Evolutionary conservation across 202 grass and related monocot genomes (phyloP), one percentile per base, ranked within the genome.

Genomic region (Elaeis oleifera): DNA sequence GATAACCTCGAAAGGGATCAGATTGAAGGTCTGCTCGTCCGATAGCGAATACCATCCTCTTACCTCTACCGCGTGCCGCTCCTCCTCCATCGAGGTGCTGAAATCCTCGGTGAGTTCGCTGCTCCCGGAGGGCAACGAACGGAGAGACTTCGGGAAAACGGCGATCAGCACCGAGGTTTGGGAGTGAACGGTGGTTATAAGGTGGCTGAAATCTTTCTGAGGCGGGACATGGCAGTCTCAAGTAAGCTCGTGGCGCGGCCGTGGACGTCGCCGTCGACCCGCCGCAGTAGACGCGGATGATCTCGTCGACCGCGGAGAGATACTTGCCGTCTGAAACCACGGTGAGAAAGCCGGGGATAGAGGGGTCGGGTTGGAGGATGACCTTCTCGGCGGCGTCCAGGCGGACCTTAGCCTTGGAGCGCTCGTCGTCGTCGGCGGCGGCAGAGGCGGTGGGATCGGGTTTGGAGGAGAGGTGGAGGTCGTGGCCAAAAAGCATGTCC

Each of bases 291-390:
- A 73, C 63, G 7, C 63, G 60, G 50, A 82, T 65, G 50, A 79
- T 65, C 59, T 78, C 78, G 71, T 89, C 86, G 5, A 90, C 78
- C 55, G 86, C 86, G 75, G 78, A 81, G 5, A 90, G 72, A 63
- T 90, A 90, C 1, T 85, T 71, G 1, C 44, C 1, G 63, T 49
- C 48, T 25, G 4, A 27, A 27, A 4, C 4, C 3, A 0, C 26
- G 26, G 0, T 5, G 0, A 27, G 4, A 27, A 73, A 85, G 0
- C 26, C 26, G 51, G 56, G 66, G 60, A 74, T 48, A 11, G 78
- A 63, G 1, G 11, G 28, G 29, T 60, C 64, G 3, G 0, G 50
- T 4, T 62, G 16, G 3, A 19, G 53, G 17, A n/a, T 19, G 24
- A 69, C 9, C 17, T 61, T 23, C 1, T 14, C 58, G 0, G 20